phyloP scores from a whole-genome alignment of 225 moss, liverwort and hornwort species.

The Rhytidiadelphus loreus region DNA sequence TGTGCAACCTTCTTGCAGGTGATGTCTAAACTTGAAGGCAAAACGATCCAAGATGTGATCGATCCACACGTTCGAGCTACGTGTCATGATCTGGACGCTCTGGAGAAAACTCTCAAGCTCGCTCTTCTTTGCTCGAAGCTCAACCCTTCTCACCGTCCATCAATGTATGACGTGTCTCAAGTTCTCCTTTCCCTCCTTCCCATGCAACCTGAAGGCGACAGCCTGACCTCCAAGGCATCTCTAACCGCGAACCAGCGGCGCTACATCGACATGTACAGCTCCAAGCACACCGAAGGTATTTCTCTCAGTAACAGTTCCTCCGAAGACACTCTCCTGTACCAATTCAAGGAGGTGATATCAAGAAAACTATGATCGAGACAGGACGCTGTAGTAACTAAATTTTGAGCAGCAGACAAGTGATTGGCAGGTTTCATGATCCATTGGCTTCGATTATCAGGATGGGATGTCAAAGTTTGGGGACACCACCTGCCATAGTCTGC shows the following conservation, averaged over 20 bases:
- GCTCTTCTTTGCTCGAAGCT: slow-evolving; percentile 79
- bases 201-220: slow-evolving; percentile 23
- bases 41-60: slow-evolving; percentile 54
- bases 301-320: slow-evolving; percentile 59
- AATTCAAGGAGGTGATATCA: slow-evolving; percentile 80
- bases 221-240: slow-evolving; percentile 21
- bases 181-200: slow-evolving; percentile 72
- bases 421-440: neutral
- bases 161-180: slow-evolving; percentile 85
- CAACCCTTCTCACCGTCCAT: slow-evolving; percentile 59
- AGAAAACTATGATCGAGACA: slow-evolving; percentile 23
- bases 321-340: slow-evolving; percentile 60
- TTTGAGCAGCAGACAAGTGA: neutral
- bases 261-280: slow-evolving; percentile 73
- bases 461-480: neutral
- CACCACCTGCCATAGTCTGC: neutral
- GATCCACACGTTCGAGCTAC: slow-evolving; percentile 55
- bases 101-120: slow-evolving; percentile 80
- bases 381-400: neutral
- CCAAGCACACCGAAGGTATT: slow-evolving; percentile 57
- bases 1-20: slow-evolving; percentile 13
- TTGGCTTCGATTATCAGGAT: neutral
- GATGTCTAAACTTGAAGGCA: slow-evolving; percentile 58
- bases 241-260: slow-evolving; percentile 31
- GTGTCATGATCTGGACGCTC: slow-evolving; percentile 43